phyloP scores from a whole-genome alignment of 2,329 filamentous ascomycete species.

The Claviceps sorghi region DNA sequence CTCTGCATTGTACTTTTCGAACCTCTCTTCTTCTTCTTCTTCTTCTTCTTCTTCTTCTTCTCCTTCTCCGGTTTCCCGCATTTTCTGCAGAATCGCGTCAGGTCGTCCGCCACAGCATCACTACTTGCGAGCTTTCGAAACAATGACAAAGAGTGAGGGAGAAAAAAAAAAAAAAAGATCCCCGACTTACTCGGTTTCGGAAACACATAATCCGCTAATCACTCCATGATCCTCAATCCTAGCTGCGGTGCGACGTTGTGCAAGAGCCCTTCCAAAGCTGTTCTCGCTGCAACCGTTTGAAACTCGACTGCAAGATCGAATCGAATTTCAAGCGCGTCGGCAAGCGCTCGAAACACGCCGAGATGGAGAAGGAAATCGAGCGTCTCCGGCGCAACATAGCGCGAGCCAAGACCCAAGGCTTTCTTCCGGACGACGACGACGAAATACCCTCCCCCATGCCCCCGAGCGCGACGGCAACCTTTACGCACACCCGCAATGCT shows the following conservation, averaged over 20 bases:
- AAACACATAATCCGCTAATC: not conserved
- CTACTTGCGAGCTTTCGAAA: too few species aligned
- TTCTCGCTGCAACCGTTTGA: constrained; percentile 63
- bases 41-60: not conserved
- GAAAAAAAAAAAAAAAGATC: too few species aligned
- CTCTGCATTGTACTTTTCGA: too few species aligned
- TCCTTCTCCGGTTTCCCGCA: not conserved
- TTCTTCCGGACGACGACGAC: constrained; percentile 38
- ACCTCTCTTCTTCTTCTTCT: not conserved
- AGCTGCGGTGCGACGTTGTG: constrained; percentile 73
- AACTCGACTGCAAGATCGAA: constrained; percentile 73
- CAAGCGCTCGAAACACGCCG: constrained; percentile 69
- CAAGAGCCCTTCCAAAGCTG: constrained; percentile 69
- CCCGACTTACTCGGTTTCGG: not conserved
- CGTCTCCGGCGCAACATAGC: constrained; percentile 47
- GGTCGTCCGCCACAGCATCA: not conserved
- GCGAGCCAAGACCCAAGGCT: constrained; percentile 45
- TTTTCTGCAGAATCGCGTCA: not conserved
- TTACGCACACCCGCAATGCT: constrained; percentile 45
- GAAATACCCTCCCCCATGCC: constrained; percentile 45
- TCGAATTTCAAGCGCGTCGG: constrained; percentile 76
- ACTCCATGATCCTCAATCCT: constrained; percentile 1
- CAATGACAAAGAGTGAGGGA: not conserved
- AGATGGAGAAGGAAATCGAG: constrained; percentile 76
- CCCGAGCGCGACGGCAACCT: constrained; percentile 34